Evolutionary conservation across 2,329 filamentous ascomycete species (phyloP).

Genomic region (Venturia asperata): DNA sequence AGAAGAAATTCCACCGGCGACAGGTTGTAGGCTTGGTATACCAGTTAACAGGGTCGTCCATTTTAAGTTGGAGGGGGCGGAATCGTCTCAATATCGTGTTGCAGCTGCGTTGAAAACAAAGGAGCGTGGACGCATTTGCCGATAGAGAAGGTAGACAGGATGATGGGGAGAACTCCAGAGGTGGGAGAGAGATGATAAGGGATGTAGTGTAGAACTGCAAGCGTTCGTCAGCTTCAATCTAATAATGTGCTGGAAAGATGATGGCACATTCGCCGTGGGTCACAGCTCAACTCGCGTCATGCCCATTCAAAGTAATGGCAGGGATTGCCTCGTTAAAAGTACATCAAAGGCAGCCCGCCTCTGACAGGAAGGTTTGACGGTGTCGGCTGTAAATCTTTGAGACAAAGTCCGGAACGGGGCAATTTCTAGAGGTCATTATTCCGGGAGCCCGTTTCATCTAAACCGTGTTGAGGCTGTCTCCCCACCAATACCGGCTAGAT

Average conservation of each 20-base stretch:
- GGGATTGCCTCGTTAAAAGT: slow-evolving; percentile 8
- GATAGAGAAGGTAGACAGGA: background rate
- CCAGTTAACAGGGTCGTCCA: slow-evolving; percentile 11
- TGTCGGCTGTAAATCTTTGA: slow-evolving; percentile 10
- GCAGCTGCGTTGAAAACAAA: slow-evolving; percentile 5
- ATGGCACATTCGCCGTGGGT: slow-evolving; percentile 1
- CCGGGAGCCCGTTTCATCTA: slow-evolving; percentile 19
- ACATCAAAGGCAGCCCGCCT: slow-evolving; percentile 23
- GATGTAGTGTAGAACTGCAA: slow-evolving; percentile 6
- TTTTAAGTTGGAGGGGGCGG: background rate
- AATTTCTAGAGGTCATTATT: slow-evolving; percentile 9
- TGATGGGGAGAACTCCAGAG: background rate
- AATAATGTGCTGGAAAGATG: slow-evolving; percentile 14
- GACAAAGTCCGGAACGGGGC: slow-evolving; percentile 5
- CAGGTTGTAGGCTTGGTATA: slow-evolving; percentile 14
- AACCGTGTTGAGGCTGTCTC: background rate
- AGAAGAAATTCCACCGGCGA: background rate
- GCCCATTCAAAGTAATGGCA: slow-evolving; percentile 12
- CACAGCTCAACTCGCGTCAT: slow-evolving; percentile 3
- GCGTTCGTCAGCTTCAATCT: slow-evolving; percentile 15
- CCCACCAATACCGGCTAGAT: slow-evolving; percentile 7
- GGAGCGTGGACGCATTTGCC: slow-evolving; percentile 1
- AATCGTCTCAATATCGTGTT: background rate
- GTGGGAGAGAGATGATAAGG: background rate
- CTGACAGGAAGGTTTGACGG: background rate